Conservation (phyloP, 495 filamentous ascomycete species). For the Geopyxis carbonaria region DNA sequence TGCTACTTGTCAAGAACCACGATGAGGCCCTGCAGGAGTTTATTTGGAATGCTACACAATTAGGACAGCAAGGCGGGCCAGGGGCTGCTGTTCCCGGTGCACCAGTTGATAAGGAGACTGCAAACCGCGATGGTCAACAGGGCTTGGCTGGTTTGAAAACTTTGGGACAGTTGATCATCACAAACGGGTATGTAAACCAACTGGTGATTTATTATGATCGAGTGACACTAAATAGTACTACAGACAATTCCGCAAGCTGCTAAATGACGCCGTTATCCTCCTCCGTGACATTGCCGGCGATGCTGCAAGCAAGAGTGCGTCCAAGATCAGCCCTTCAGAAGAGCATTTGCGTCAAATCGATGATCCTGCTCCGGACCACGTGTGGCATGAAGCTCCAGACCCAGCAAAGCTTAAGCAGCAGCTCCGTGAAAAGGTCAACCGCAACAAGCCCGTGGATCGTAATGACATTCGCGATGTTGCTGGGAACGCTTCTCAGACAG, state of each 20-base stretch:
- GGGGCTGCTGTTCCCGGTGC: slow-evolving; percentile 41
- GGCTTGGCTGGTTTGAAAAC: slow-evolving; percentile 75
- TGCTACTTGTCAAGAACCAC: slow-evolving; percentile 89
- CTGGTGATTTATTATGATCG: slow-evolving; percentile 8
- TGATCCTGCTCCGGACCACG: slow-evolving; percentile 66
- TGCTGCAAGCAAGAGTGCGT: slow-evolving; percentile 67
- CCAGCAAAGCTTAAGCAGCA: slow-evolving; percentile 54
- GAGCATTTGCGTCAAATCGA: slow-evolving; percentile 67
- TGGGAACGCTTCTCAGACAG: slow-evolving; percentile 38
- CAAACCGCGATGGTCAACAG: slow-evolving; percentile 35
- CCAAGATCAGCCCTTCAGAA: slow-evolving; percentile 55
- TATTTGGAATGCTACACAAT: slow-evolving; percentile 75
- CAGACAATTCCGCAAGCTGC: slow-evolving; percentile 25
- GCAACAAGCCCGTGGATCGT: slow-evolving; percentile 35
- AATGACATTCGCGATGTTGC: slow-evolving; percentile 38
- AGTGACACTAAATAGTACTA: slow-evolving; percentile 18
- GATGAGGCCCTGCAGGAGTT: slow-evolving; percentile 91
- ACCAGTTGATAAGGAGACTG: slow-evolving; percentile 55
- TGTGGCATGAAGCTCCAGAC: slow-evolving; percentile 82
- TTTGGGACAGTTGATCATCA: slow-evolving; percentile 74
- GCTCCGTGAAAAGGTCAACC: slow-evolving; percentile 41
- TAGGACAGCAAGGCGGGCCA: slow-evolving; percentile 36
- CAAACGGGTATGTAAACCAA: slow-evolving; percentile 62
- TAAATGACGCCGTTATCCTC: slow-evolving; percentile 71
- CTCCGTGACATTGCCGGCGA: slow-evolving; percentile 82